phyloP scores from a whole-genome alignment of 169 alveolate species.

The Eimeria tenella region DNA sequence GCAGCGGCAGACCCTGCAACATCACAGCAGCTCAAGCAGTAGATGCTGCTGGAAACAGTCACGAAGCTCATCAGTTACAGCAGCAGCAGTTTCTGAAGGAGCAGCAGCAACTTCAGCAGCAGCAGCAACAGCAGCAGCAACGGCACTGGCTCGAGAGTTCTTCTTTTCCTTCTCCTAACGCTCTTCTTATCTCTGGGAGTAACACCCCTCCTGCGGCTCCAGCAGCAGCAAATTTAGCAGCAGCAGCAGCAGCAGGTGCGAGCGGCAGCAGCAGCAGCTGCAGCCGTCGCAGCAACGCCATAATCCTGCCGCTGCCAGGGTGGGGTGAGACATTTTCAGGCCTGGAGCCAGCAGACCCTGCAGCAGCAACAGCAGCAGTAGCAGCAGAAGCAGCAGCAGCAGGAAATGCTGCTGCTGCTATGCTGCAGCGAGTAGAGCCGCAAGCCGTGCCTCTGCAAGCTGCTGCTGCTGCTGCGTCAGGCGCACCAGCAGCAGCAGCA shows the following conservation, averaged over 20 bases:
- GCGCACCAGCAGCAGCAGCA: background rate
- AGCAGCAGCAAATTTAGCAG: slow-evolving; percentile 28
- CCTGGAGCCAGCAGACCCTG: background rate
- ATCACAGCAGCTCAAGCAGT: background rate
- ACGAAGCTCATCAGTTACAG: background rate
- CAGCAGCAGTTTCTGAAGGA: slow-evolving; percentile 3
- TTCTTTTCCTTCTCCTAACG: background rate
- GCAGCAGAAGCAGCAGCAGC: slow-evolving; percentile 12
- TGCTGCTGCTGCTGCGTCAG: background rate
- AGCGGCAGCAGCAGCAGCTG: slow-evolving; percentile 43
- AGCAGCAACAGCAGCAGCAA: background rate
- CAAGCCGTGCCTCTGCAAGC: background rate
- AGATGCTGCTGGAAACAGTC: background rate
- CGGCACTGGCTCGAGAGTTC: background rate
- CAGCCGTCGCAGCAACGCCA: slow-evolving; percentile 20
- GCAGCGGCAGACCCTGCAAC: background rate
- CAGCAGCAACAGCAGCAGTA: background rate
- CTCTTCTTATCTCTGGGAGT: background rate
- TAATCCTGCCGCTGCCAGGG: background rate
- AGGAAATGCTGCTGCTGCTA: background rate
- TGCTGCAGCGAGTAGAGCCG: background rate
- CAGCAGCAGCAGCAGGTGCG: slow-evolving; percentile 15
- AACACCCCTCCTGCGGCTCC: background rate
- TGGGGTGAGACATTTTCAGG: background rate
- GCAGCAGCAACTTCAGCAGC: slow-evolving; percentile 3